These are phyloP conservation scores for Closterium sp. DNA, from an alignment of 139 green algal genomes.

Conservation along the genomic window DNA sequence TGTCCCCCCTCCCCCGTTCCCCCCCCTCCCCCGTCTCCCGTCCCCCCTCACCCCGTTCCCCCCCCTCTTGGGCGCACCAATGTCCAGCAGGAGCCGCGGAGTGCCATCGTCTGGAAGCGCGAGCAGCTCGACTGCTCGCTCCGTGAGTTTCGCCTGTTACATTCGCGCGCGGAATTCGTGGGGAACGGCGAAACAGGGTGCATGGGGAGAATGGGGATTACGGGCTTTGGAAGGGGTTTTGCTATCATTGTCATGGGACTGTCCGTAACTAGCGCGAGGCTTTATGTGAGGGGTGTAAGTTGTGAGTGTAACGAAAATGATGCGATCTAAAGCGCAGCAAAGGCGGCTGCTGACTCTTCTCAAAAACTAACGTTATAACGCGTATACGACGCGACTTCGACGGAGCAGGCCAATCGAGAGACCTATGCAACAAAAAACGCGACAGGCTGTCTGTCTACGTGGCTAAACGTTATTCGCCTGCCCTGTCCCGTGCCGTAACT, in stretches of 20 bases:
- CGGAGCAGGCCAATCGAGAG: not conserved
- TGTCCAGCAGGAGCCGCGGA: constrained; percentile 84
- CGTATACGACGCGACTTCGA: not conserved
- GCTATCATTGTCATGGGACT: not conserved
- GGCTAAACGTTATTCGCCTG: no score
- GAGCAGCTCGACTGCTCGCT: constrained; percentile 91
- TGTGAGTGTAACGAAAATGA: not conserved
- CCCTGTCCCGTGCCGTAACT: not conserved
- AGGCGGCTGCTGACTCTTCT: not conserved
- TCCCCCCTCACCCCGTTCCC: not conserved
- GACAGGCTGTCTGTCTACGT: not conserved
- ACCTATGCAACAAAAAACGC: not conserved
- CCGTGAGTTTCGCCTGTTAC: constrained; percentile 69
- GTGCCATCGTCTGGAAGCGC: constrained; percentile 77
- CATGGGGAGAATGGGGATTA: not conserved
- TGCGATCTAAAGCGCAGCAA: not conserved
- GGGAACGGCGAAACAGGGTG: not conserved
- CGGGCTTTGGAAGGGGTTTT: not conserved
- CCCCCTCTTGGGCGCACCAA: constrained; percentile 57
- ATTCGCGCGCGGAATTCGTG: not conserved
- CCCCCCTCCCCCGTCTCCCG: not conserved
- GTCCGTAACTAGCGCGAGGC: not conserved
- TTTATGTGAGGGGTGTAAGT: not conserved
- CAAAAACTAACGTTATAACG: not conserved
- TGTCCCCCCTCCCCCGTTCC: not conserved